A percentile compares a stretch with the other conserved stretches of the same genome.
Evolutionary conservation across 1,284 basidiomycete species (phyloP).

Genomic region (Fomitiporia mediterranea): DNA sequence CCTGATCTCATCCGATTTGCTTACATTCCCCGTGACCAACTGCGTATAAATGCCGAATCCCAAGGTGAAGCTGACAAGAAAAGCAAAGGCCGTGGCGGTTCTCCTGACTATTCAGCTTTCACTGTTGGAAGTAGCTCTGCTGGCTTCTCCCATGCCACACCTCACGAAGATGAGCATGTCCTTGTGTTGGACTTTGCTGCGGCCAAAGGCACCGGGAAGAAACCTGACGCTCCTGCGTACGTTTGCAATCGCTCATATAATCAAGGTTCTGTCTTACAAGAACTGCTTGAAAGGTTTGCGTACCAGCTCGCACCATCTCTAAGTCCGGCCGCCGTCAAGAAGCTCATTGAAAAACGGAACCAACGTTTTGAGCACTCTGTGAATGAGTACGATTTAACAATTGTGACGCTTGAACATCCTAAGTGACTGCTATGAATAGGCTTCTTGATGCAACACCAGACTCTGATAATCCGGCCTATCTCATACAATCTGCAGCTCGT

Average conservation of each 20-base stretch:
- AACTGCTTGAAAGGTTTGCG: constrained; percentile 32
- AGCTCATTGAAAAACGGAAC: constrained; percentile 71
- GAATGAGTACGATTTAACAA: constrained; percentile 51
- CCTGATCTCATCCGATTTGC: constrained; percentile 81
- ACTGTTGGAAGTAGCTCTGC: constrained; percentile 1
- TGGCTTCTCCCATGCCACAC: constrained; percentile 18
- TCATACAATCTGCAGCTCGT: constrained; percentile 62
- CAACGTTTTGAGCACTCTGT: constrained; percentile 63
- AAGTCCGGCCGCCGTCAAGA: constrained; percentile 57
- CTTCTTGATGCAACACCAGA: constrained; percentile 54
- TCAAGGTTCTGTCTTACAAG: background rate
- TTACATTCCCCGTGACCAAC: constrained; percentile 66
- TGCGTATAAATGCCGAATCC: constrained; percentile 51
- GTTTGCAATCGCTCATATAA: constrained; percentile 4
- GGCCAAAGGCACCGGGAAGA: constrained; percentile 40
- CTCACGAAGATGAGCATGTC: constrained; percentile 53
- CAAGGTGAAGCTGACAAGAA: constrained; percentile 21
- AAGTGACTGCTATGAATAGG: constrained; percentile 33
- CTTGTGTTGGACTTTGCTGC: constrained; percentile 73
- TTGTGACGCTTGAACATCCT: background rate
- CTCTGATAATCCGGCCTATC: constrained; percentile 53
- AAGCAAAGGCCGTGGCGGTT: constrained; percentile 25
- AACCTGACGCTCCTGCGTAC: constrained; percentile 29
- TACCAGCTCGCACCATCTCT: constrained; percentile 45
- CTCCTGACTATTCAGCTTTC: constrained; percentile 39